A percentile compares a stretch with the other conserved stretches of the same genome.
Conservation (phyloP, 352 stramenopile genomes). For the Phytophthora crassamura region DNA sequence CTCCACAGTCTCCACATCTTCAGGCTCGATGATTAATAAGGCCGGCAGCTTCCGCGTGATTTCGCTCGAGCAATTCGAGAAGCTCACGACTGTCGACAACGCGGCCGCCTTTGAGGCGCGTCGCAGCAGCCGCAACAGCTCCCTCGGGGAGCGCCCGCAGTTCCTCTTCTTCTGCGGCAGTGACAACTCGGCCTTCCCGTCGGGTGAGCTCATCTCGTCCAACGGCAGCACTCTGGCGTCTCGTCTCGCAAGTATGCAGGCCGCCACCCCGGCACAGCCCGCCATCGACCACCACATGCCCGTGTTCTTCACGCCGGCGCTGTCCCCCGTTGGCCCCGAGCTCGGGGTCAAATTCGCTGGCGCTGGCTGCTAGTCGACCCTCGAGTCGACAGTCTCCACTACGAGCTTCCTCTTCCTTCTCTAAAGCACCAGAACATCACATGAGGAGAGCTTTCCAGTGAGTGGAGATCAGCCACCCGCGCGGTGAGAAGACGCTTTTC, state of each 20-base stretch:
- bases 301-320: conserved; percentile 68
- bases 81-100: conserved; percentile 33
- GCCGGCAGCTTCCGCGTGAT: conserved; percentile 44
- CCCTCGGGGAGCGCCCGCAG: conserved; percentile 55
- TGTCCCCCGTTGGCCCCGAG: conserved; percentile 26
- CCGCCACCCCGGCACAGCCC: conserved; percentile 38
- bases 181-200: conserved; percentile 46
- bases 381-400: conserved; percentile 25
- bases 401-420: conserved; percentile 19
- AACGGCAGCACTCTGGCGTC: conserved; percentile 32
- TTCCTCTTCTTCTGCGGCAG: conserved; percentile 84
- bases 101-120: conserved; percentile 29
- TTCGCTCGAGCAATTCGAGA: conserved; percentile 46
- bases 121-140: conserved; percentile 46
- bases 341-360: conserved; percentile 32
- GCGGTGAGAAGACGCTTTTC: conserved; percentile 18
- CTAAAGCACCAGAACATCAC: conserved; percentile 38
- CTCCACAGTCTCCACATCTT: conserved; percentile 2
- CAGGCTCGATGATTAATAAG: conserved; percentile 8
- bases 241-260: conserved; percentile 33
- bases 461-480: conserved; percentile 33
- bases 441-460: conserved; percentile 16
- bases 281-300: conserved; percentile 72
- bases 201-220: conserved; percentile 22
- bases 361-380: conserved; percentile 38